Evolutionary conservation across 1,284 basidiomycete species (phyloP).

Genomic region (Naganishia liquefaciens): DNA sequence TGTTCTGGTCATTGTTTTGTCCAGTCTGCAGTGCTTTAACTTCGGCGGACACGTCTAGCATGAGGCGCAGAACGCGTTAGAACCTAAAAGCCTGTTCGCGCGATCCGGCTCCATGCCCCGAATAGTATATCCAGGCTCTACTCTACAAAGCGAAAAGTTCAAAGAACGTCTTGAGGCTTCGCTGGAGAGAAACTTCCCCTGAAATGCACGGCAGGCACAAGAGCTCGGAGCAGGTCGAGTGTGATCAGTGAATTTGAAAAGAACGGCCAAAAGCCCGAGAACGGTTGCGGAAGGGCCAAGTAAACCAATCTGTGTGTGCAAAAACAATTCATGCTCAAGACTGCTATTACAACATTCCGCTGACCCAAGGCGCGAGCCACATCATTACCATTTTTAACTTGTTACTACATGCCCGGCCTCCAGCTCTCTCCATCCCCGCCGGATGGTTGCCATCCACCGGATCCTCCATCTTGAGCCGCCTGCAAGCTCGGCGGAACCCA

Average conservation of each 20-base stretch:
- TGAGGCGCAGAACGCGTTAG: too few species aligned
- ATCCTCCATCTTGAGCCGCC: conserved; percentile 18
- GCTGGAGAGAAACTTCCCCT: too few species aligned
- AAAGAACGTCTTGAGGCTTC: too few species aligned
- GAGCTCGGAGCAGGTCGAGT: too few species aligned
- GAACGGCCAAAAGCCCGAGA: too few species aligned
- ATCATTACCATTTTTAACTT: neutral
- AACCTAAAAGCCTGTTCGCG: too few species aligned
- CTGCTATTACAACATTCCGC: conserved; percentile 4
- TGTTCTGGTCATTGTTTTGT: neutral
- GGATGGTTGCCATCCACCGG: conserved; percentile 33
- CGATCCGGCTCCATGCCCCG: too few species aligned
- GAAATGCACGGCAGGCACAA: too few species aligned
- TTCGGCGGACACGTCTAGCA: too few species aligned
- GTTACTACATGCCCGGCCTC: conserved; percentile 29
- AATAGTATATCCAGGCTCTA: too few species aligned
- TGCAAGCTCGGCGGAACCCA: conserved; percentile 31
- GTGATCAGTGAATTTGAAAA: too few species aligned
- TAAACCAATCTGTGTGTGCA: neutral
- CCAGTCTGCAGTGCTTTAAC: neutral
- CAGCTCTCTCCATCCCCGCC: conserved; percentile 33
- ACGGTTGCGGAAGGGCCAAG: neutral
- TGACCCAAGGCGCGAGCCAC: neutral
- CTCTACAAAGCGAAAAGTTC: too few species aligned
- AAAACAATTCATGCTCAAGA: neutral